A percentile compares a stretch with the other conserved stretches of the same genome.
phyloP scores from a whole-genome alignment of 2,329 filamentous ascomycete species.

The Volutella citrinella region DNA sequence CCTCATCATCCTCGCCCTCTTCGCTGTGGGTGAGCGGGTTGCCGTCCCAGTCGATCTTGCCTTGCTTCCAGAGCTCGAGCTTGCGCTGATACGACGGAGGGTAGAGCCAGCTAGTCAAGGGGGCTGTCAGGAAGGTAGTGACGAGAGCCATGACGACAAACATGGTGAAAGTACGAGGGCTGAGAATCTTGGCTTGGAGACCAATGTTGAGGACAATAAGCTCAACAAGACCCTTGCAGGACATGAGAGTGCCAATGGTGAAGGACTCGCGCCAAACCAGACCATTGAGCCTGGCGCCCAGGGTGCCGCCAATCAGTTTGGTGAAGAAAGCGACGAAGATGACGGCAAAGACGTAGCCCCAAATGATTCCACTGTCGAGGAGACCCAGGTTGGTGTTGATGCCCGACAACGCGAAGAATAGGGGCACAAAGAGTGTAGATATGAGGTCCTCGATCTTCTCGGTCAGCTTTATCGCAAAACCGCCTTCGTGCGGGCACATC shows the following conservation, averaged over 20 bases:
- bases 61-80: slow-evolving; percentile 59
- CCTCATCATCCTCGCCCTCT: background rate
- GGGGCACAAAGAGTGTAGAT: slow-evolving; percentile 74
- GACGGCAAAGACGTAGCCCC: slow-evolving; percentile 85
- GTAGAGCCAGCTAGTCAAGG: slow-evolving; percentile 69
- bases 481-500: slow-evolving; percentile 83
- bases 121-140: slow-evolving; percentile 80
- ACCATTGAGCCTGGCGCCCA: slow-evolving; percentile 68
- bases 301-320: slow-evolving; percentile 77
- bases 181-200: slow-evolving; percentile 9
- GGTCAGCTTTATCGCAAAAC: slow-evolving; percentile 84
- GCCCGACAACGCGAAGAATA: slow-evolving; percentile 91
- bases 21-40: slow-evolving; percentile 22
- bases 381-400: slow-evolving; percentile 83
- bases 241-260: slow-evolving; percentile 86
- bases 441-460: slow-evolving; percentile 94
- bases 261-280: slow-evolving; percentile 81
- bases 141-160: slow-evolving; percentile 90
- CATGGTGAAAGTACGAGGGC: slow-evolving; percentile 75
- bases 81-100: slow-evolving; percentile 58
- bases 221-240: slow-evolving; percentile 92
- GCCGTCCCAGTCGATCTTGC: slow-evolving; percentile 81
- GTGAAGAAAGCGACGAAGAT: slow-evolving; percentile 76
- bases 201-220: slow-evolving; percentile 63
- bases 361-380: slow-evolving; percentile 74